Evolutionary conservation across 345 rosid species (phyloP), one percentile per base, ranked within the genome.

Genomic region (Salix suchowensis): DNA sequence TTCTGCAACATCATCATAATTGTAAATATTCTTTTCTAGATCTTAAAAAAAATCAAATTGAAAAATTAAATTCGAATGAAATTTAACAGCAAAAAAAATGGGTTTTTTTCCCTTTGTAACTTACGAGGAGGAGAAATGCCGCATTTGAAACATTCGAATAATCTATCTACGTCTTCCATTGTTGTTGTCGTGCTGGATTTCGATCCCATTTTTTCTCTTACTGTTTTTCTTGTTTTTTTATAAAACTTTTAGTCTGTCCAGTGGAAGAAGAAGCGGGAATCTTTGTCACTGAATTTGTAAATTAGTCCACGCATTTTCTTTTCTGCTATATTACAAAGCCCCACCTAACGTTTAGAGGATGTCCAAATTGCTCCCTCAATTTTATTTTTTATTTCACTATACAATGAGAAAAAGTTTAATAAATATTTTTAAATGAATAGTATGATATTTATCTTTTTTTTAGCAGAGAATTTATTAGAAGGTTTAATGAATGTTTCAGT

Each of bases 121-220:
- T 87, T 81, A 95, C 98, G 78, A 68, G 98, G 97, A 72, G 98
- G 97, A 84, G 97, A 88, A 68, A 95, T 79, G 50, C 98, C 98
- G 82, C 98, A 93, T 75, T 91, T 95, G 89, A 95, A 95, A 85
- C 98, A 95, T 75, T 88, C 82, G 54, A 91, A 95, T 86, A 95
- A 82, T 24, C 98, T 84, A 84, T 95, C 98, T 0, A 95, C 97
- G 78, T 93, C 94, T 80, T 93, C 98, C 94, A 85, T 91, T 18
- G 54, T 71, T 24, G 7, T 68, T 58, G 24, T 1, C 23, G 12
- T 42, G 40, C 42, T 36, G 16, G 55, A 52, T 32, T 36, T 48
- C 28, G 2, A 13, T 62, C 30, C 32, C 26, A 7, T 48, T 69
- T 5, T 3, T 30, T 12, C 16, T 2, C 34, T 4, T 24, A 21